Evolutionary conservation across 176 grass and related monocot species (phyloP).

Genomic region (Zea mays): DNA sequence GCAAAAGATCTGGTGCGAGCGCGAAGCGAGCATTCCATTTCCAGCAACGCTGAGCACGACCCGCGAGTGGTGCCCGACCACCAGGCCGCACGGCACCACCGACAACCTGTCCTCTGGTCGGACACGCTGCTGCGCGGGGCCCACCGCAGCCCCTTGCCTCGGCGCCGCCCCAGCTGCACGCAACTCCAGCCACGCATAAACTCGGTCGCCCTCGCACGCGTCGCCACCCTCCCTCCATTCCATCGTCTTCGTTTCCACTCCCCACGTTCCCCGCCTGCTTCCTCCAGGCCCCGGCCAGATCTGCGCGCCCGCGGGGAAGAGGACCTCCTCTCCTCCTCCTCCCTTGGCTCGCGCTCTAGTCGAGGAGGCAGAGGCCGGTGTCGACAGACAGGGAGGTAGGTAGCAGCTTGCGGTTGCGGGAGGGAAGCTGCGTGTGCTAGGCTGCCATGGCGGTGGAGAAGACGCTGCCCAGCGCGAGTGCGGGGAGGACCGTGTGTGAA

Average conservation of each 20-base stretch:
- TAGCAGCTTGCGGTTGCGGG: too few relatives aligned
- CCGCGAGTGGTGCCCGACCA: slow-evolving; percentile 17
- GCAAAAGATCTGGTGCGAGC: neutral
- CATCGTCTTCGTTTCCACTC: neutral
- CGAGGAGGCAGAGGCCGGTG: neutral
- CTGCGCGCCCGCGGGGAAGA: slow-evolving; percentile 19
- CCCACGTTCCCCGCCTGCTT: neutral
- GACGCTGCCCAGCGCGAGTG: slow-evolving; percentile 14
- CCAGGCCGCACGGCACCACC: slow-evolving; percentile 20
- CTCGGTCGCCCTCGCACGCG: neutral
- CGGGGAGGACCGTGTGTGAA: slow-evolving; percentile 49
- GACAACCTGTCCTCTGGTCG: neutral
- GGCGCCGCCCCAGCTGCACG: neutral
- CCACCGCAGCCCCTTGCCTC: neutral
- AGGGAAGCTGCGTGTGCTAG: neutral
- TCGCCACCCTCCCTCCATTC: neutral
- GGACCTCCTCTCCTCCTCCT: neutral
- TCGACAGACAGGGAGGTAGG: neutral
- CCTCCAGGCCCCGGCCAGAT: slow-evolving; percentile 22
- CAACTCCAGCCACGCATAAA: neutral
- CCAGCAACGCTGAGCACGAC: neutral
- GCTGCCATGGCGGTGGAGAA: slow-evolving; percentile 44
- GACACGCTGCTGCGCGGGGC: slow-evolving; percentile 5
- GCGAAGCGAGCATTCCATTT: too few relatives aligned
- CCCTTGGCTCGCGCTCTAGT: slow-evolving; percentile 25